Evolutionary conservation across 2,329 filamentous ascomycete species (phyloP), one percentile per base, ranked within the genome.

Genomic region (Colletotrichum euphorbiae): DNA sequence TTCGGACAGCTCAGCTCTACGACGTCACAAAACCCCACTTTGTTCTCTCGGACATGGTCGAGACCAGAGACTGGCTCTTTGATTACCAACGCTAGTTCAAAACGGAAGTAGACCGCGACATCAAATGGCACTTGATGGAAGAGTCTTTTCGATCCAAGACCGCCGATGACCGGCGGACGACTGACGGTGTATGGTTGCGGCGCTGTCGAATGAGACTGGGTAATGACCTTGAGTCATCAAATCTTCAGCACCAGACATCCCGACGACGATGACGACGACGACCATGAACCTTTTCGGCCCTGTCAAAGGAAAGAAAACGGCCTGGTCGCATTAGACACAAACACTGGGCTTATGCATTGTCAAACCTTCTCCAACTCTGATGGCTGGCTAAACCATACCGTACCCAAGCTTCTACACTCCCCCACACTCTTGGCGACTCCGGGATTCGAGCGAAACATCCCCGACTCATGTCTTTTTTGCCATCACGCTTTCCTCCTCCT

Each of bases 361-460:
- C 17, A 13, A 60, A 65, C 62, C 45, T 33, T 62, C n/a, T 51
- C 24, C 55, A 28, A 17, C 17, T 36, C 36, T 56, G 50, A 42
- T 33, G 31, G 48, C 40, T 46, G 31, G 24, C 24, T 31, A 40
- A 31, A 24, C 57, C 33, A 38, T 51, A 24, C 42, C 17, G 46
- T 46, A 11, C 57, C 57, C 21, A 19, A 62, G 31, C 58, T 62
- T 46, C 51, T 31, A 13, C 24, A 12, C 15, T 54, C 50, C 57
- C 57, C 48, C 57, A 24, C 43, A 28, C 9, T 36, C 51, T 58
- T 57, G 59, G 51, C 64, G 63, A 67, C 33, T 52, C 65, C 60
- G 60, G 52, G 46, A 52, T 65, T 68, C 65, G 60, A 64, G 65
- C 65, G 65, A 65, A 68, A 68, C 65, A 68, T 68, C 65, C 36